Base-by-base conservation (phyloP, 2,329 filamentous ascomycete species). In the Microdochium nivale region DNA sequence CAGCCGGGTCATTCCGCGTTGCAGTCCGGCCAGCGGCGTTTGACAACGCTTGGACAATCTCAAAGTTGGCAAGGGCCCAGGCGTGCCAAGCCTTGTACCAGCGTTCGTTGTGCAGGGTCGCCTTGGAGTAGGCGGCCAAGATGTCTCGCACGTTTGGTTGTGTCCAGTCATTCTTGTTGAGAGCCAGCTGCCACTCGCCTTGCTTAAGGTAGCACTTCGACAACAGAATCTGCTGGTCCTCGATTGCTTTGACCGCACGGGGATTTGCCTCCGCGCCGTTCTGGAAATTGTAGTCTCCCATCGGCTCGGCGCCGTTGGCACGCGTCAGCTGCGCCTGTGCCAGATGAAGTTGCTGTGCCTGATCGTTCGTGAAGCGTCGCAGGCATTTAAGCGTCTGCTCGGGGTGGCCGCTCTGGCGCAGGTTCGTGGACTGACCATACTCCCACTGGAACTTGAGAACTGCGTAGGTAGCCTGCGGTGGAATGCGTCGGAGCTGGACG, bases 21-120 rank as follows among this genome's bases (percentile, higher is more conserved):
- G 70, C 37, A 47, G 67, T 68, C 37, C 80, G 77, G 56, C 87
- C 87, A 16, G 78, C 78, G 52, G 83, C 79, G 23, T 86, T 78
- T 9, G 85, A 81, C 52, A 94, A 74, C 0, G 87, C 83, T 60
- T 94, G 95, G 35, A 97, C 91, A 52, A 99, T 94, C 70, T 99
- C 92, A 62, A 99, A 99, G 68, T 99, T 99, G 51, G 94, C 92
- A 56, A 99, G 71, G 11, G 94, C 95, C 92, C 94, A 99, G 0
- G 94, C 88, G 69, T 99, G 94, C 94, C 94, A 99, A 8, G 95
- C 94, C 71, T 99, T 99, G 74, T 99, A 99, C 83, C 92, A 99
- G 55, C 86, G 84, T 32, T 90, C 86, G 65, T 99, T 95, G 70
- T 95, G 96, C 53, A 89, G 86, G 2, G 94, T 99, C 1, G 95